phyloP scores from a whole-genome alignment of 2,329 filamentous ascomycete species.

The Penicillium sp. region DNA sequence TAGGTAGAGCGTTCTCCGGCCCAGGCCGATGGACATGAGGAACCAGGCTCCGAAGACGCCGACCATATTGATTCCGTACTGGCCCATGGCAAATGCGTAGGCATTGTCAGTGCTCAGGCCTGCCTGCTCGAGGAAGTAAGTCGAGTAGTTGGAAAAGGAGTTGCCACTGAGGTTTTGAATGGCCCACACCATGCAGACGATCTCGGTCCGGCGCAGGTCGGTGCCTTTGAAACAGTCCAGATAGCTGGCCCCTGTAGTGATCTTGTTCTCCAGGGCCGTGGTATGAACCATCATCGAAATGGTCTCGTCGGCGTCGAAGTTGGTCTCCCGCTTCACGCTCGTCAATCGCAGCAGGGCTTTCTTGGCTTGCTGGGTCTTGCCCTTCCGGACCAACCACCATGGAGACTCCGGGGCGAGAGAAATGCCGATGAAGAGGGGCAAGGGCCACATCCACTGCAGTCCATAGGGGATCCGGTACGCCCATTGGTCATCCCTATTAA shows the following conservation, averaged over 20 bases:
- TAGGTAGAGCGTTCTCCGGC: slow-evolving; percentile 66
- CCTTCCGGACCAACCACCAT: slow-evolving; percentile 45
- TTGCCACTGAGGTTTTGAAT: slow-evolving; percentile 58
- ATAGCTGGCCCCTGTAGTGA: slow-evolving; percentile 65
- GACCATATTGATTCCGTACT: slow-evolving; percentile 62
- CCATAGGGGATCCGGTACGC: slow-evolving; percentile 46
- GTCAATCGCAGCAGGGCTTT: slow-evolving; percentile 40
- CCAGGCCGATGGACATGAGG: slow-evolving; percentile 65
- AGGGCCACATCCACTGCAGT: slow-evolving; percentile 48
- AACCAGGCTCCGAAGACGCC: slow-evolving; percentile 76
- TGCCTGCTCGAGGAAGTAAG: slow-evolving; percentile 51
- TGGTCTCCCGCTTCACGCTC: slow-evolving; percentile 37
- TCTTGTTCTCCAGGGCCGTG: slow-evolving; percentile 66
- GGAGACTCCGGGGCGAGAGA: slow-evolving; percentile 45
- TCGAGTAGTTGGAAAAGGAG: slow-evolving; percentile 57
- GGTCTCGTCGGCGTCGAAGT: slow-evolving; percentile 76
- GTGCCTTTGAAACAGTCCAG: slow-evolving; percentile 74
- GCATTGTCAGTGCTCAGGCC: slow-evolving; percentile 44
- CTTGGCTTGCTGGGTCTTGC: slow-evolving; percentile 41
- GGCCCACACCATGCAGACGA: slow-evolving; percentile 57
- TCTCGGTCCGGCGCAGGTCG: slow-evolving; percentile 69
- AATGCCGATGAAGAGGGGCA: slow-evolving; percentile 42
- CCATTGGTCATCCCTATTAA: slow-evolving; percentile 43
- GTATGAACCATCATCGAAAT: slow-evolving; percentile 90
- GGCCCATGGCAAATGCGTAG: slow-evolving; percentile 51